Evolutionary conservation across 495 filamentous ascomycete genomes (phyloP), one percentile per base, ranked within the genome.

Genomic region (Glonium stellatum): DNA sequence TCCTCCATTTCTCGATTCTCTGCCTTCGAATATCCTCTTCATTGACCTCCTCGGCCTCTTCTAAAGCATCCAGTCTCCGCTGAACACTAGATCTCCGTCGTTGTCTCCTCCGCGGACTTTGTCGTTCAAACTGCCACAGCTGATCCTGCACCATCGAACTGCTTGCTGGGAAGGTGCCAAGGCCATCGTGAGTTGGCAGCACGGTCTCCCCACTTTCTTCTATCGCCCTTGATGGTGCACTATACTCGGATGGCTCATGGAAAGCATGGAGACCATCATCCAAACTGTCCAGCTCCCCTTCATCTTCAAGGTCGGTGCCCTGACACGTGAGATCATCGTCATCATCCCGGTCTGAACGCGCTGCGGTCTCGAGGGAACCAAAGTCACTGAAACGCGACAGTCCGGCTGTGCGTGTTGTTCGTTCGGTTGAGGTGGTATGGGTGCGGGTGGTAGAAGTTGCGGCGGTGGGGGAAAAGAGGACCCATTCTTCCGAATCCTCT

Each of bases 211-310:
- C 69, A 36, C 76, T 82, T 55, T 80, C 77, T 60, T 83, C 78
- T 47, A 81, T 67, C 34, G 71, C 67, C 4, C 70, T 68, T 44
- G 79, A 66, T 21, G 79, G 73, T 13, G 74, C 74, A 34, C 80
- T 77, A 55, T 80, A 73, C 57, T 82, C 72, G 34, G 86, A 84
- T 0, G 82, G 82, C 54, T 84, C 81, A 58, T 86, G 81, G 69
- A 98, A 95, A 54, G 89, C 87, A 57, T 93, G 85, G 21, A 97
- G 77, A 54, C 92, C 90, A 62, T 91, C 89, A 70, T 96, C 92
- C 59, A 96, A 77, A 69, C 90, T 97, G 65, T 97, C 92, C 47
- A 95, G 76, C 72, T 96, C 67, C 78, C 82, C 83, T 2, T 80
- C 72, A 19, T 77, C 75, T 21, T 84, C 84, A 23, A 27, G 19